These are phyloP conservation scores for Stereum hirsutum DNA, from an alignment of 1,284 basidiomycete genomes.

Conservation along the genomic window DNA sequence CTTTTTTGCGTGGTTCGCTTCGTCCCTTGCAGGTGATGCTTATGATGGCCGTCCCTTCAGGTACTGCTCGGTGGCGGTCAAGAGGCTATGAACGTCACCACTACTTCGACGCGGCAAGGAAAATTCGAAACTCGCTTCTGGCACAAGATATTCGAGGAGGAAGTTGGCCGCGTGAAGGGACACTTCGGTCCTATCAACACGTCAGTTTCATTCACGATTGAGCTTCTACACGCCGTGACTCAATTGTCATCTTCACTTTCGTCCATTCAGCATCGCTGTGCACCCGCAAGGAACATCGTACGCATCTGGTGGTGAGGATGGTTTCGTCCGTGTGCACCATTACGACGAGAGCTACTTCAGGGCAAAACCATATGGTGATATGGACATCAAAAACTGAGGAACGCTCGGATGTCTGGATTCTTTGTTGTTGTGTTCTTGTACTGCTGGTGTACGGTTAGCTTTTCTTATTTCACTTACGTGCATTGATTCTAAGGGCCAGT, in stretches of 20 bases:
- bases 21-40: background rate
- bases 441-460: too few species aligned
- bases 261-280: constrained; percentile 65
- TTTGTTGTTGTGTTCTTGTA: too few species aligned
- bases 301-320: constrained; percentile 95
- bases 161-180: constrained; percentile 93
- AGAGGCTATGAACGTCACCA: constrained; percentile 97
- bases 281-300: constrained; percentile 87
- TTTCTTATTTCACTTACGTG: too few species aligned
- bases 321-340: constrained; percentile 88
- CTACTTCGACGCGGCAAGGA: constrained; percentile 87
- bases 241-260: background rate
- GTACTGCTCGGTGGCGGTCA: constrained; percentile 93
- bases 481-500: too few species aligned
- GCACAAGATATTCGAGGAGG: constrained; percentile 98
- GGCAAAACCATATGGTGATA: constrained; percentile 76
- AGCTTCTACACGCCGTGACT: background rate
- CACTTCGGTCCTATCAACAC: constrained; percentile 99
- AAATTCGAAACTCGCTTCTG: constrained; percentile 99
- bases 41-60: constrained; percentile 28
- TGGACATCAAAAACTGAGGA: too few species aligned
- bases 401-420: too few species aligned
- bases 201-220: constrained; percentile 31
- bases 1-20: constrained; percentile 7
- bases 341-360: constrained; percentile 90